Conservation (phyloP, 495 filamentous ascomycete species). For the Neurospora tetrasperma region DNA sequence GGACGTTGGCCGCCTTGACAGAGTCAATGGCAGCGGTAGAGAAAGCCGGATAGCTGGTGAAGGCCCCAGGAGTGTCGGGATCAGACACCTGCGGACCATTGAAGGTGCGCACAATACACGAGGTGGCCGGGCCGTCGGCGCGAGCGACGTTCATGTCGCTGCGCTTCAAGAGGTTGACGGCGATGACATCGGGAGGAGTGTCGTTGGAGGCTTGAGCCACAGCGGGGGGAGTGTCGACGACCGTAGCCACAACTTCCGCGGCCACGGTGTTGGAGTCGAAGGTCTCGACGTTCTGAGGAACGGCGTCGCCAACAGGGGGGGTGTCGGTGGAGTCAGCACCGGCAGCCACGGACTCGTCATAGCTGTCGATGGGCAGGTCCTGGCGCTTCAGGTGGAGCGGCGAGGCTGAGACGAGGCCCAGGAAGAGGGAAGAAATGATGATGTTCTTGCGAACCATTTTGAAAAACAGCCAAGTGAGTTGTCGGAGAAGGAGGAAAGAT, state of each 20-base stretch:
- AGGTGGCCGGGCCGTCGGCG: background rate
- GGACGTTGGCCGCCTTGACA: background rate
- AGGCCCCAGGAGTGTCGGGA: constrained; percentile 5
- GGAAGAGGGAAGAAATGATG: constrained; percentile 6
- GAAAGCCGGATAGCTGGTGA: constrained; percentile 1
- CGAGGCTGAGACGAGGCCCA: constrained; percentile 3
- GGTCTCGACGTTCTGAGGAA: background rate
- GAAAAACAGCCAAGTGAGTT: background rate
- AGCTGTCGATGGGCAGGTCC: constrained; percentile 3
- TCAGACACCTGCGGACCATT: constrained; percentile 11
- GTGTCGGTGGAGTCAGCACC: background rate
- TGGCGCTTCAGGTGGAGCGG: constrained; percentile 5
- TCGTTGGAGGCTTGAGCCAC: background rate
- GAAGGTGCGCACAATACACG: constrained; percentile 9
- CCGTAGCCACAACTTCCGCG: background rate
- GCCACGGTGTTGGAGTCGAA: constrained; percentile 2
- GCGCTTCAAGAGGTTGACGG: constrained; percentile 1
- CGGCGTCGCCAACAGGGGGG: constrained; percentile 1
- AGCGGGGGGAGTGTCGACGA: background rate
- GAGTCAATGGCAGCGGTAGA: background rate
- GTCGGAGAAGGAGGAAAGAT: background rate
- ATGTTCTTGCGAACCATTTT: constrained; percentile 4
- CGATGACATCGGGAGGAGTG: background rate
- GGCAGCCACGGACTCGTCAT: background rate
- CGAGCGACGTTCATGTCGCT: background rate